Evolutionary conservation across 345 rosid genomes (phyloP).

Genomic region (Gossypium stocksii): DNA sequence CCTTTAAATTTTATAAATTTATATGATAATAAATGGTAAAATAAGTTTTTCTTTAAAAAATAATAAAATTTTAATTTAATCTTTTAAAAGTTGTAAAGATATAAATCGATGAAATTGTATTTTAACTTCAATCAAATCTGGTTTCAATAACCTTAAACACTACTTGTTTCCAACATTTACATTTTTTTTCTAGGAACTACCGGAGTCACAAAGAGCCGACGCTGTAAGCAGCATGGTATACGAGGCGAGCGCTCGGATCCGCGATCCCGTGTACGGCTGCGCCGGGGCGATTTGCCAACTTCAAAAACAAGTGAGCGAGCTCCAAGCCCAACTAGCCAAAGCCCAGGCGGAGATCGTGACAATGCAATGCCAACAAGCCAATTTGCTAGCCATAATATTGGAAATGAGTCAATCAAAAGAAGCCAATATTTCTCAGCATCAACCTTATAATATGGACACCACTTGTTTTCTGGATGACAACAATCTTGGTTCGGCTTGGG

Average conservation of each 20-base stretch:
- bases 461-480: conserved; percentile 47
- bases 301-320: conserved; percentile 52
- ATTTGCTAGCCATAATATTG: conserved; percentile 45
- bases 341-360: conserved; percentile 53
- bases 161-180: too few species aligned
- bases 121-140: too few species aligned
- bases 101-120: too few species aligned
- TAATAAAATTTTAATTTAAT: too few species aligned
- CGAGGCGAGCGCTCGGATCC: conserved; percentile 71
- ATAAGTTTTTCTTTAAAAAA: too few species aligned
- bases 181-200: conserved; percentile 47
- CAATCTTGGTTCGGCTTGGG: conserved; percentile 42
- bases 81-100: too few species aligned
- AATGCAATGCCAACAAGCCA: conserved; percentile 54
- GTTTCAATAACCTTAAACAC: too few species aligned
- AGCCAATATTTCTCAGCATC: conserved; percentile 22
- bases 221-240: conserved; percentile 40
- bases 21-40: too few species aligned
- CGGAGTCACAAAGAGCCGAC: conserved; percentile 61
- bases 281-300: conserved; percentile 60
- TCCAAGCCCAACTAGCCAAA: conserved; percentile 53
- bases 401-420: conserved; percentile 38
- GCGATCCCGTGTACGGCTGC: conserved; percentile 80
- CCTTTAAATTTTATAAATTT: too few species aligned
- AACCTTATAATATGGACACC: conserved; percentile 29